Conservation (phyloP, 805 yeast species). For the Brettanomyces nanus region DNA sequence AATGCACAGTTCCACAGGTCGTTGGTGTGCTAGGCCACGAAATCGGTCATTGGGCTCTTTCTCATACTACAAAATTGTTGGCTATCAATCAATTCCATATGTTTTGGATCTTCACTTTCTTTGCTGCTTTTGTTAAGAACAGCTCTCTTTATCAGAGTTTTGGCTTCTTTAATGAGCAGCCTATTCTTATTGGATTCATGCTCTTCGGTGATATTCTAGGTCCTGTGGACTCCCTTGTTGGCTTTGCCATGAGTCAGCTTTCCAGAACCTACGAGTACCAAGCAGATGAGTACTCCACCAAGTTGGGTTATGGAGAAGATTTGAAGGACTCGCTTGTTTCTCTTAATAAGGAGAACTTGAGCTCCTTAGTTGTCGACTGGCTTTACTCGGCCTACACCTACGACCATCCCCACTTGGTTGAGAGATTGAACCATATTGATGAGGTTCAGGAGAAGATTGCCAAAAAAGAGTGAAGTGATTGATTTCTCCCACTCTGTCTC, state of each 20-base stretch:
- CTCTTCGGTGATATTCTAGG: constrained; percentile 70
- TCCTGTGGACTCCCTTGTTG: constrained; percentile 65
- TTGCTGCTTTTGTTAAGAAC: constrained; percentile 76
- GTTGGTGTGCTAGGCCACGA: constrained; percentile 98
- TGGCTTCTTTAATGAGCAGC: constrained; percentile 61
- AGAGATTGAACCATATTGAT: constrained; percentile 74
- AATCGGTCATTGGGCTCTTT: constrained; percentile 94
- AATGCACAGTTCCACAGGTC: constrained; percentile 68
- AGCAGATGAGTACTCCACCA: constrained; percentile 83
- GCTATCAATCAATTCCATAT: constrained; percentile 56
- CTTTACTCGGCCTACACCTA: constrained; percentile 81
- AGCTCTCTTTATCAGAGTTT: constrained; percentile 68
- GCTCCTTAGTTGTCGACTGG: constrained; percentile 85
- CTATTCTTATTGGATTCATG: constrained; percentile 73
- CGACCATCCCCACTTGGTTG: constrained; percentile 88
- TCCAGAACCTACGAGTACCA: constrained; percentile 87
- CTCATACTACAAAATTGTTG: constrained; percentile 77
- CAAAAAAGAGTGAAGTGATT: constrained; percentile 11
- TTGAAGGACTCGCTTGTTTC: constrained; percentile 67
- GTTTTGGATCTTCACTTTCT: constrained; percentile 58
- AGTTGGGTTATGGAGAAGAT: constrained; percentile 60
- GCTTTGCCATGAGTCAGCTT: constrained; percentile 58
- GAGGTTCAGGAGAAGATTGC: constrained; percentile 14
- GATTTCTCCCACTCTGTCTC: background rate
- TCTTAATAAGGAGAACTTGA: constrained; percentile 71